Conservation (phyloP, 176 grass and related monocot genomes). For the Elymus sibiricus region DNA sequence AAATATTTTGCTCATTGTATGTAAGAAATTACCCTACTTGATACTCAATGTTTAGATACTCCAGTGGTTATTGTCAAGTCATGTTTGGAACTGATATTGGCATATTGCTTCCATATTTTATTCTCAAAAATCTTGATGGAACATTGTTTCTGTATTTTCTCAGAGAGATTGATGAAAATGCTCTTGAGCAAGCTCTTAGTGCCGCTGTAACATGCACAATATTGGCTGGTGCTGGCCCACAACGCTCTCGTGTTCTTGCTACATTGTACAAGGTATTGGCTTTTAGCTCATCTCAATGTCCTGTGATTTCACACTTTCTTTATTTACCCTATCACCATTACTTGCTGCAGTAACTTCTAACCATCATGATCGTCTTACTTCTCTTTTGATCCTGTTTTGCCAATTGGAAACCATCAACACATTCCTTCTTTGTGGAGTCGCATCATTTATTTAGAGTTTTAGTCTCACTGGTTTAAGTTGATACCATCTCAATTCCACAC, state of each 20-base stretch:
- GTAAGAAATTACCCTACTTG: background rate
- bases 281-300: background rate
- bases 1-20: background rate
- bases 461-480: background rate
- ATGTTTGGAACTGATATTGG: background rate
- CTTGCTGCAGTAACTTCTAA: background rate
- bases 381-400: background rate
- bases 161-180: constrained; percentile 99
- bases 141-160: constrained; percentile 11
- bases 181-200: constrained; percentile 93
- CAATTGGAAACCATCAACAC: background rate
- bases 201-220: constrained; percentile 97
- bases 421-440: background rate
- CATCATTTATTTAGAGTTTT: background rate
- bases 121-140: constrained; percentile 18
- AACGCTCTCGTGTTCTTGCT: constrained; percentile 92
- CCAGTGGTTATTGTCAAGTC: background rate
- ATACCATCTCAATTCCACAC: too few relatives aligned
- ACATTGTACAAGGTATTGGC: constrained; percentile 90
- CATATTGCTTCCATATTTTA: background rate
- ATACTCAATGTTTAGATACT: background rate
- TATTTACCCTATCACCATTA: background rate
- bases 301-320: background rate
- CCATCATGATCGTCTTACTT: background rate
- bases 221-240: constrained; percentile 97